Conservation (phyloP, 108 stramenopile species). For the Skeletonema costatum region DNA sequence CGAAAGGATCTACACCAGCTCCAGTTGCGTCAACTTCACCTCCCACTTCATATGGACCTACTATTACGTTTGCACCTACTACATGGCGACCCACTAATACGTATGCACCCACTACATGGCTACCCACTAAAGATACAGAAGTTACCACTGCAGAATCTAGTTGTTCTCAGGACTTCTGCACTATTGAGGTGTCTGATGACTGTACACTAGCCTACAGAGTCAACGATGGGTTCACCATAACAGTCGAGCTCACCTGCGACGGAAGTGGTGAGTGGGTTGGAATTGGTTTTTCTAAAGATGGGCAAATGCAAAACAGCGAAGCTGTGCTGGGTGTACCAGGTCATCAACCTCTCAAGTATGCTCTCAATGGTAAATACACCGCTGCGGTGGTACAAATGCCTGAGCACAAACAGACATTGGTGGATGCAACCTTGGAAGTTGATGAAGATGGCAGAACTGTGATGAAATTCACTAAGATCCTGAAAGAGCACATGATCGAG, state of each 20-base stretch:
- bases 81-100: too few relatives aligned
- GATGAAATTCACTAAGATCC: background rate
- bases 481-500: background rate
- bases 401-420: background rate
- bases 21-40: too few relatives aligned
- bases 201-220: background rate
- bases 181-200: background rate
- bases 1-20: too few relatives aligned
- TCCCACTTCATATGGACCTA: too few relatives aligned
- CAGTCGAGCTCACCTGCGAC: background rate
- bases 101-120: too few relatives aligned
- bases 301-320: background rate
- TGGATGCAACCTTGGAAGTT: background rate
- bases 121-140: too few relatives aligned
- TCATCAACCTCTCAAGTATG: background rate
- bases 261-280: slow-evolving; percentile 4
- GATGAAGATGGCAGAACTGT: background rate
- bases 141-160: too few relatives aligned
- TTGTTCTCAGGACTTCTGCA: background rate
- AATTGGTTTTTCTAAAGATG: background rate
- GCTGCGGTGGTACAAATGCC: slow-evolving; percentile 1
- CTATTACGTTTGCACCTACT: too few relatives aligned
- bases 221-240: background rate
- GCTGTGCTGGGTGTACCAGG: slow-evolving; percentile 4
- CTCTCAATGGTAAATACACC: slow-evolving; percentile 1